Evolutionary conservation across 352 stramenopile genomes (phyloP), one percentile per base, ranked within the genome.

Genomic region (Globisporangium sylvaticum): DNA sequence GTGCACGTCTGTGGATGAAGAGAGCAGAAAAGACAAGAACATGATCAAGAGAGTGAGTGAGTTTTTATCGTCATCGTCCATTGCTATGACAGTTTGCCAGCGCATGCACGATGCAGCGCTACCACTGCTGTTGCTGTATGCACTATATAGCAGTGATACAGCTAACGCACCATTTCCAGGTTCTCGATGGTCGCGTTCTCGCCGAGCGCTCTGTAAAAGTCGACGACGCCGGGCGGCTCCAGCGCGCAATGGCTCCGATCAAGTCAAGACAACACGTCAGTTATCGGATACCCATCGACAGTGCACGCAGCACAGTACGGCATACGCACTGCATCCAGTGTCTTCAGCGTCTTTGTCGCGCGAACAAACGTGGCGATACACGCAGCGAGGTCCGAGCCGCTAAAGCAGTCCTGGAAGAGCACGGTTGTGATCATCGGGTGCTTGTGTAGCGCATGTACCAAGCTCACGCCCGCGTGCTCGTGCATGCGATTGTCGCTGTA

Each of bases 211-310:
- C 80, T 66, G 53, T 89, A 91, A 4, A 93, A 76, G 5, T 87
- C 79, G 3, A 88, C 72, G 15, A 89, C 73, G 0, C 79, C 85
- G 20, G 83, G 81, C 14, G 76, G 74, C 18, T 93, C 81, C 18
- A 93, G 61, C 0, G 55, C n/a, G 56, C 85, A 89, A 48, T 90
- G 78, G 62, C 83, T 91, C 85, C 91, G 52, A 12, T n/a, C 31
- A 44, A 57, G 10, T 4, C 25, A 58, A 53, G 6, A 20, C 5
- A 3, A 53, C 15, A 22, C 25, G 15, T 22, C n/a, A 48, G 34
- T 52, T 1, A 4, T 25, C 46, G 62, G 9, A 22, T 24, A 37
- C 6, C 14, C 53, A 50, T 68, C 10, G 18, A 14, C 14, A 20
- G 56, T 9, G 25, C n/a, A 27, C 18, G 0, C 34, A 62, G 15